Evolutionary conservation across 495 filamentous ascomycete species (phyloP), one percentile per base, ranked within the genome.

Genomic region (Immersiella caudata): DNA sequence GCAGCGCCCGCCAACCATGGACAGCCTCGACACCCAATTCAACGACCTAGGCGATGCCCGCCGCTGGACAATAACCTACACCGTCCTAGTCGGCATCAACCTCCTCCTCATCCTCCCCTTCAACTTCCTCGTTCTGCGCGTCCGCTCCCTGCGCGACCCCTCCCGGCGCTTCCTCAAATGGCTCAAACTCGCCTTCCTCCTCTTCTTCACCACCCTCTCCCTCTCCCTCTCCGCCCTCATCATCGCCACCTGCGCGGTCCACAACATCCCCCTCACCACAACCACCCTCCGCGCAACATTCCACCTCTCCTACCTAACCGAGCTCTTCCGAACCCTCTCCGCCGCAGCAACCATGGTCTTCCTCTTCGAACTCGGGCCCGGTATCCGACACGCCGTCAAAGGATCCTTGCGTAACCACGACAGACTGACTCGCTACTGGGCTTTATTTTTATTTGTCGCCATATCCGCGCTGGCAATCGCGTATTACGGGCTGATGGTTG

Each of bases 71-170:
- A 55, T 55, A 2, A n/a, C 52, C 52, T 55, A 55, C 52, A 55
- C 52, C 7, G 52, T 55, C 52, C 52, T 55, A 11, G 52, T 55
- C 20, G 52, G 52, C 52, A 55, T 55, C 52, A 55, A 55, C 52
- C 52, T 55, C 52, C 52, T 55, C 24, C 52, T 55, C 52, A 55
- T 55, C 52, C 24, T 55, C 52, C 52, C 52, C 14, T 55, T 55
- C 24, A 26, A 4, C 52, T 55, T 55, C n/a, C n/a, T 55, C 52
- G 52, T 55, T n/a, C 52, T 55, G 2, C 52, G 52, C 52, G 22
- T 22, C 52, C 52, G 52, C 52, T 55, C 52, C 52, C 52, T 55
- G 6, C 52, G 52, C 16, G 52, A 55, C n/a, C 52, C 52, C 21
- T 55, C 52, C 7, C 52, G 52, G 3, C 52, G 52, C 20, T 55